Evolutionary conservation across 2,329 filamentous ascomycete species (phyloP), one percentile per base, ranked within the genome.

Genomic region (Nannizzia gypsea): DNA sequence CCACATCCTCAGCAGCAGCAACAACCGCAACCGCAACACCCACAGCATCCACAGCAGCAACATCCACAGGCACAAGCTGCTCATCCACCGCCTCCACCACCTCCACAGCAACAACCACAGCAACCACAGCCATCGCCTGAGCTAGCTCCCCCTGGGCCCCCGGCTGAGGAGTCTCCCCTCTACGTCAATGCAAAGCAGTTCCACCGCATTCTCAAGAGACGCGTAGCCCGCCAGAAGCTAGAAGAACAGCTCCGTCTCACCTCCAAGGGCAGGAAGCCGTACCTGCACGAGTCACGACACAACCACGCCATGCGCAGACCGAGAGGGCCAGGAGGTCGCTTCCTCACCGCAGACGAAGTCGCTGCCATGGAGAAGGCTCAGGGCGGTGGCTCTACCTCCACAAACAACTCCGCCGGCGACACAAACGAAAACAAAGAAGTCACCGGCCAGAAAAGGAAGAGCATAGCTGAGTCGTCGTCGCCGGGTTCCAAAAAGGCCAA

Each of bases 121-220:
- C 67, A 66, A 67, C 58, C 22, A 3, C 44, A 81, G 15, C 71
- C 80, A 63, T 71, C 79, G 62, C 72, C 78, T 59, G 72, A 77
- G 59, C 79, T 81, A 72, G 73, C 78, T 59, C 75, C 76, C 13
- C 73, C 77, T 17, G 78, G 86, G 6, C 80, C 78, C 2, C 81
- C 82, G 13, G 84, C 85, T 3, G 93, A 97, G 72, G 93, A 99
- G 70, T 92, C 92, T 0, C 93, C 93, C 0, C 78, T 99, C 0
- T 99, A 99, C 67, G 93, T 99, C 69, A 99, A 99, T 68, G 93
- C 93, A 3, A 99, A 99, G 73, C 93, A 99, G 69, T 99, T 99
- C 67, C 93, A 99, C 71, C 88, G 93, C 26, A 99, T 99, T 56
- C 76, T 99, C 59, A 97, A 99, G 79, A 83, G 93, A 61, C 84